Percentiles rank a stretch among this genome's conserved stretches.
phyloP scores from a whole-genome alignment of 2,329 filamentous ascomycete species.

The Cadophora malorum region DNA sequence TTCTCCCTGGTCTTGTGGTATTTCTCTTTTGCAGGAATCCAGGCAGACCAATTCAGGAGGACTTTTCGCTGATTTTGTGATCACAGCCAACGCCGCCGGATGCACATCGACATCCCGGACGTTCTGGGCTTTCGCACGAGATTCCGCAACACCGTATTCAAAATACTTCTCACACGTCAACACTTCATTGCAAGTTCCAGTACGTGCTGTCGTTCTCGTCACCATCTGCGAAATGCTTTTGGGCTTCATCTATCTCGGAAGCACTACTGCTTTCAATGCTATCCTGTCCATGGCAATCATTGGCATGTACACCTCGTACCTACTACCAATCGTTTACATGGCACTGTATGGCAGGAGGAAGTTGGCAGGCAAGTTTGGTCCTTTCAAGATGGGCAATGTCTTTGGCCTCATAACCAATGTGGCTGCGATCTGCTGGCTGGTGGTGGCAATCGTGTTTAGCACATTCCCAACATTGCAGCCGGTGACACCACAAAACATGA shows the following conservation, averaged over 20 bases:
- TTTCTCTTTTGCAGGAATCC: no score
- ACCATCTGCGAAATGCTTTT: conserved; percentile 53
- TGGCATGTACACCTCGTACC: conserved; percentile 52
- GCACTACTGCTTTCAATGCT: conserved; percentile 54
- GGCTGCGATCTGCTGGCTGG: conserved; percentile 52
- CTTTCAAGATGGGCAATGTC: conserved; percentile 44
- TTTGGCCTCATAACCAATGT: conserved; percentile 49
- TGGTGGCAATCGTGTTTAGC: conserved; percentile 53
- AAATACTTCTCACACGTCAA: conserved; percentile 48
- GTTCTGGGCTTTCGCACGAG: conserved; percentile 54
- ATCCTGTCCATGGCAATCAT: conserved; percentile 54
- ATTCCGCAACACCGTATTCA: conserved; percentile 48
- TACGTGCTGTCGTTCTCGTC: conserved; percentile 49
- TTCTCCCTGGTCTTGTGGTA: no score
- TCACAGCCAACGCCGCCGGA: conserved; percentile 50
- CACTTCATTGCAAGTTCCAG: conserved; percentile 45
- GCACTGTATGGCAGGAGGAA: conserved; percentile 47
- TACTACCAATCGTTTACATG: conserved; percentile 50
- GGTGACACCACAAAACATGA: conserved; percentile 53
- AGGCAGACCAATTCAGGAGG: no score
- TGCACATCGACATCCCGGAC: conserved; percentile 52
- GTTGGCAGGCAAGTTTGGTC: conserved; percentile 37
- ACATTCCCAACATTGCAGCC: conserved; percentile 52
- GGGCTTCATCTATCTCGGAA: conserved; percentile 54
- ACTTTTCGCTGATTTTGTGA: background rate